A percentile compares a stretch with the other conserved stretches of the same genome.
Conservation (phyloP, 495 filamentous ascomycete genomes). For the Xylaria scruposa region DNA sequence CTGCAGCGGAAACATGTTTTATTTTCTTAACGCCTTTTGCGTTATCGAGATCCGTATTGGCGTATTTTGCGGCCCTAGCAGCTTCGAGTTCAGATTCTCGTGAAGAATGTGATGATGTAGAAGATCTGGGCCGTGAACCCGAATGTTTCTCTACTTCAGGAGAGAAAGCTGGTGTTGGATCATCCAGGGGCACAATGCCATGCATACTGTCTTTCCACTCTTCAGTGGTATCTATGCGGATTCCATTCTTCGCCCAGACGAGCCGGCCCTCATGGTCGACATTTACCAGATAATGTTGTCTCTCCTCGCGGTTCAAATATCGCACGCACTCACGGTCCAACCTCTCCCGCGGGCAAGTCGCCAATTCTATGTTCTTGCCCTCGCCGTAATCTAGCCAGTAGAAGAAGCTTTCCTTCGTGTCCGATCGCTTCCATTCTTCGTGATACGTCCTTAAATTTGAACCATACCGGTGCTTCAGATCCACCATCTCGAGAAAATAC, state of each 20-base stretch:
- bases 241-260: slow-evolving; percentile 81
- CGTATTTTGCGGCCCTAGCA: slow-evolving; percentile 57
- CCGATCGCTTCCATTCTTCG: slow-evolving; percentile 75
- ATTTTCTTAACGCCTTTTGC: slow-evolving; percentile 68
- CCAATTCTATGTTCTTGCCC: slow-evolving; percentile 64
- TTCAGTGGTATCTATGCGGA: slow-evolving; percentile 75
- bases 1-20: slow-evolving; percentile 69
- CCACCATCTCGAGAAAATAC: slow-evolving; percentile 95
- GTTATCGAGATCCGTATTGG: slow-evolving; percentile 59
- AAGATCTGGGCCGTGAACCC: slow-evolving; percentile 18
- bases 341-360: slow-evolving; percentile 66
- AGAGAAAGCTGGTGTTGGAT: slow-evolving; percentile 61
- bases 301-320: slow-evolving; percentile 75
- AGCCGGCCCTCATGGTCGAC: slow-evolving; percentile 71
- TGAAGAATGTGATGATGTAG: slow-evolving; percentile 23
- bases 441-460: slow-evolving; percentile 86
- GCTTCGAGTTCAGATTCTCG: slow-evolving; percentile 42
- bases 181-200: slow-evolving; percentile 73
- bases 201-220: slow-evolving; percentile 79
- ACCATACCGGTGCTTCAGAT: slow-evolving; percentile 87
- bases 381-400: slow-evolving; percentile 93
- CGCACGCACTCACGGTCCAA: slow-evolving; percentile 74
- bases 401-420: slow-evolving; percentile 89
- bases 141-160: slow-evolving; percentile 33
- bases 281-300: slow-evolving; percentile 73